These are phyloP conservation scores for Candida loeiensis DNA, from an alignment of 805 yeast species.

Conservation along the genomic window DNA sequence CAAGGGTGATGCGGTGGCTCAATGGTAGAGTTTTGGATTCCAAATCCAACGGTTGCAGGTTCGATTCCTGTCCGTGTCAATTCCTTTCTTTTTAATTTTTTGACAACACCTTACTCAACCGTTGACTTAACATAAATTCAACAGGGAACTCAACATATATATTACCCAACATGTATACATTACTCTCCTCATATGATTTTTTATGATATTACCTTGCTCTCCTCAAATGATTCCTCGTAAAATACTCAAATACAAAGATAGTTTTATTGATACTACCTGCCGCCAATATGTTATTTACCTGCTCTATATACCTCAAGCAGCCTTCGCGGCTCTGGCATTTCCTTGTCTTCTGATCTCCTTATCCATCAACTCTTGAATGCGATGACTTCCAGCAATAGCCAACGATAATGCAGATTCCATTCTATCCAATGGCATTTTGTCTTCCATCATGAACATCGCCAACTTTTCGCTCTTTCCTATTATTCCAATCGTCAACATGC, in stretches of 20 bases:
- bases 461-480: slow-evolving; percentile 80
- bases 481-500: slow-evolving; percentile 76
- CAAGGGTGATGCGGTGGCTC: slow-evolving; percentile 17
- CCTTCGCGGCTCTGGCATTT: slow-evolving; percentile 25
- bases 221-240: too few species aligned
- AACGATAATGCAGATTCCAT: slow-evolving; percentile 72
- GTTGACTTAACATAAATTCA: too few species aligned
- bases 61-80: slow-evolving; percentile 82
- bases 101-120: too few species aligned
- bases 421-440: slow-evolving; percentile 77
- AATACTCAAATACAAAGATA: too few species aligned
- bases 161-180: too few species aligned
- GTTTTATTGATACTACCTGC: too few species aligned
- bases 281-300: too few species aligned
- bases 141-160: too few species aligned
- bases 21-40: slow-evolving; percentile 43
- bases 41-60: slow-evolving; percentile 81
- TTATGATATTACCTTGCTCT: too few species aligned
- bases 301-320: too few species aligned
- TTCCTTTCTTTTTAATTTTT: slow-evolving; percentile 8
- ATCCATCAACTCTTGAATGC: slow-evolving; percentile 83
- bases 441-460: slow-evolving; percentile 74
- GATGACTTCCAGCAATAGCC: slow-evolving; percentile 84
- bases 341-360: slow-evolving; percentile 77
- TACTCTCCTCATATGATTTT: too few species aligned